A percentile compares a stretch with the other conserved stretches of the same genome.
Evolutionary conservation across 164 flowering plant genomes (phyloP).

Genomic region (Aristolochia californica): DNA sequence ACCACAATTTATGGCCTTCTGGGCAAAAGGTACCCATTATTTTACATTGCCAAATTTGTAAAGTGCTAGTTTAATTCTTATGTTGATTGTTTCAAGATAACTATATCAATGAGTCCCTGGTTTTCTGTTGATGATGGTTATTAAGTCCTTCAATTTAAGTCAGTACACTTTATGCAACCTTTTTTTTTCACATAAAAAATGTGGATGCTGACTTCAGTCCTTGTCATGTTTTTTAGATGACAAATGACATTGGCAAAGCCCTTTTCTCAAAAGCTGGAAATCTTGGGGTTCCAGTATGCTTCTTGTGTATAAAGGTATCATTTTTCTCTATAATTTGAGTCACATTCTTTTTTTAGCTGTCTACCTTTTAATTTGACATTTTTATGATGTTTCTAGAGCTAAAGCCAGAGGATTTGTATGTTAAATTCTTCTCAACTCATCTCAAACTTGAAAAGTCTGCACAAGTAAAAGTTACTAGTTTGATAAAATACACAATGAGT

Average conservation of each 20-base stretch:
- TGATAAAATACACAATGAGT: too few species aligned
- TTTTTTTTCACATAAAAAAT: background rate
- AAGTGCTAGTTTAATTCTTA: background rate
- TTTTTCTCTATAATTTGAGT: background rate
- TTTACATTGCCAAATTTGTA: background rate
- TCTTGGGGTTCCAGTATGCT: slow-evolving; percentile 80
- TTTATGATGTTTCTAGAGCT: too few species aligned
- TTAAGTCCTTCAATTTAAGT: background rate
- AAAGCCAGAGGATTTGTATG: too few species aligned
- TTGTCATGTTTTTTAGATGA: slow-evolving; percentile 44
- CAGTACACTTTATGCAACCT: background rate
- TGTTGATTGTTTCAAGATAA: background rate
- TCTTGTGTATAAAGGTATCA: slow-evolving; percentile 86
- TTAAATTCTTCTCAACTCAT: too few species aligned
- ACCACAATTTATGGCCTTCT: slow-evolving; percentile 87
- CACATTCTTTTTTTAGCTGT: background rate
- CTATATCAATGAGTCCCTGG: background rate
- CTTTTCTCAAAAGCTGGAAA: slow-evolving; percentile 85
- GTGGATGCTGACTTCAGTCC: background rate
- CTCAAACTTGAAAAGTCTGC: too few species aligned
- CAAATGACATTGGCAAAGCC: slow-evolving; percentile 71
- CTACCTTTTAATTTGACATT: too few species aligned
- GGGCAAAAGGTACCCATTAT: slow-evolving; percentile 51
- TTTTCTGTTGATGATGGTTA: background rate
- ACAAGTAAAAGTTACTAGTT: too few species aligned